Conservation (phyloP, 192 early-diverging fungal genomes). For the Mortierella hygrophila region DNA sequence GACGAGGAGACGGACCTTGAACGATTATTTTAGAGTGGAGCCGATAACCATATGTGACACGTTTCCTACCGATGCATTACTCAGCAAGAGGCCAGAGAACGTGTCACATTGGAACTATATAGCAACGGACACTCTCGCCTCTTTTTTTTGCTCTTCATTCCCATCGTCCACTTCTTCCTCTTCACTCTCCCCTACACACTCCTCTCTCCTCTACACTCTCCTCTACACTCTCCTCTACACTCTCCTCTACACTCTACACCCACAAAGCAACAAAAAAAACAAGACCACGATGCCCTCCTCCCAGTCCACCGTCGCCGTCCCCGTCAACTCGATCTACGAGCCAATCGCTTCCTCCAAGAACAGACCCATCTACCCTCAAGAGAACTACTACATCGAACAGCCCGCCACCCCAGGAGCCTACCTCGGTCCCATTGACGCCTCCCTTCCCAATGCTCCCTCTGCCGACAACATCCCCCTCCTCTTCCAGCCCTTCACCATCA, state of each 20-base stretch:
- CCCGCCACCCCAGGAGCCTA: slow-evolving; percentile 35
- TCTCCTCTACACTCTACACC: background rate
- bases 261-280: background rate
- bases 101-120: background rate
- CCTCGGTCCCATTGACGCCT: slow-evolving; percentile 45
- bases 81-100: background rate
- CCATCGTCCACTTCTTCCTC: background rate
- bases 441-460: slow-evolving; percentile 20
- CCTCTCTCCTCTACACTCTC: too few relatives aligned
- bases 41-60: background rate
- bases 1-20: background rate
- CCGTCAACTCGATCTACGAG: background rate
- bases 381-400: slow-evolving; percentile 40
- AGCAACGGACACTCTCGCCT: background rate
- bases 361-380: slow-evolving; percentile 27
- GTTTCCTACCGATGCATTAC: background rate
- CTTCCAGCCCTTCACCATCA: slow-evolving; percentile 78
- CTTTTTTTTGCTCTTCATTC: background rate
- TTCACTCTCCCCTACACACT: background rate
- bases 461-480: slow-evolving; percentile 58
- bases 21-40: background rate
- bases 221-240: background rate
- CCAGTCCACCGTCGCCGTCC: background rate
- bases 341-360: background rate
- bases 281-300: slow-evolving; percentile 20